Evolutionary conservation across 2,329 filamentous ascomycete genomes (phyloP).

Genomic region (Penicillium sp.): DNA sequence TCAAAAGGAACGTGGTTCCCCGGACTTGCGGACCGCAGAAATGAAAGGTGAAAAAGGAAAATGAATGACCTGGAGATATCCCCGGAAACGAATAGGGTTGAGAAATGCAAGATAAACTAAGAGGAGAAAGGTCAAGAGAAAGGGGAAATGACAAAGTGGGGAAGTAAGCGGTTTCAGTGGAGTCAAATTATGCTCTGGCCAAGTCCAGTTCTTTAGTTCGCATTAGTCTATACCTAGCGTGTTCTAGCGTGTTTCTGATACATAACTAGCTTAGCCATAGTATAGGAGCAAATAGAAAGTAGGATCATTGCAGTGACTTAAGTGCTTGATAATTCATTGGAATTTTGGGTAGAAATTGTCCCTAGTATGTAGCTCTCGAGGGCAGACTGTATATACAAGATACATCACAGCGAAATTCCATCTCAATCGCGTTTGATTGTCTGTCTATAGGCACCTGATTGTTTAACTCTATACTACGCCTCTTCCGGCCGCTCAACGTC

Average conservation of each 20-base stretch:
- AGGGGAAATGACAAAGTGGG: constrained; percentile 3
- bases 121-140: constrained; percentile 1
- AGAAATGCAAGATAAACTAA: not conserved
- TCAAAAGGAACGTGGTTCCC: constrained; percentile 1
- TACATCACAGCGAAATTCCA: not conserved
- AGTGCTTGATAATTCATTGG: no score
- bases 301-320: no score
- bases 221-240: not conserved
- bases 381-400: no score
- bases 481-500: constrained; percentile 35
- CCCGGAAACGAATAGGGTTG: not conserved
- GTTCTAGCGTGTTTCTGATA: not conserved
- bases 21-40: not conserved
- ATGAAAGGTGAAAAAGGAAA: not conserved
- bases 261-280: no score
- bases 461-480: constrained; percentile 2
- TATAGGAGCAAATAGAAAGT: no score
- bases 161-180: not conserved
- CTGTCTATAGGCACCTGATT: not conserved
- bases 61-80: not conserved
- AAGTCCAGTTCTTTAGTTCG: not conserved
- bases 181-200: not conserved
- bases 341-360: no score
- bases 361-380: no score
- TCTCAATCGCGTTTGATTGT: not conserved